phyloP scores from a whole-genome alignment of 2,329 filamentous ascomycete genomes.

The Aspergillus proliferans region DNA sequence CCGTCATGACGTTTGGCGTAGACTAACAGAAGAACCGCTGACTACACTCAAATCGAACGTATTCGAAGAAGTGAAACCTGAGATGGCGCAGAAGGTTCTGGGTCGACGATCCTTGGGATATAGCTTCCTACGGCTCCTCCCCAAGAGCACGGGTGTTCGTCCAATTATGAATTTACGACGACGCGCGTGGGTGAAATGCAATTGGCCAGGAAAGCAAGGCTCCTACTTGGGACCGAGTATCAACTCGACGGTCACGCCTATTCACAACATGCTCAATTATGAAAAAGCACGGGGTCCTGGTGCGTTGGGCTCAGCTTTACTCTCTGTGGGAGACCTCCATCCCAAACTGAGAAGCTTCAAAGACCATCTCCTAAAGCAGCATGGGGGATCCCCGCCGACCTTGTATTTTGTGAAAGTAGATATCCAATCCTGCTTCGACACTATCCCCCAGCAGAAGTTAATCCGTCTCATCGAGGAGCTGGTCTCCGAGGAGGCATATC shows the following conservation, averaged over 20 bases:
- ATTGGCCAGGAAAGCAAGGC: constrained; percentile 47
- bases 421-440: constrained; percentile 89
- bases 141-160: constrained; percentile 69
- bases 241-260: constrained; percentile 64
- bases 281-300: constrained; percentile 60
- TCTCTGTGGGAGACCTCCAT: constrained; percentile 77
- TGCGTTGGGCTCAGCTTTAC: constrained; percentile 70
- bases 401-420: constrained; percentile 91
- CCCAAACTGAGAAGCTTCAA: constrained; percentile 66
- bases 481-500: constrained; percentile 58
- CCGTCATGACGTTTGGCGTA: constrained; percentile 84
- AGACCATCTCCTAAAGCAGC: constrained; percentile 11
- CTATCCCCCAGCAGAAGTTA: constrained; percentile 75
- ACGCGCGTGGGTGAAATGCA: constrained; percentile 46
- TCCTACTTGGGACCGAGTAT: constrained; percentile 55
- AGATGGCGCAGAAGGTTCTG: constrained; percentile 53
- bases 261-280: constrained; percentile 69
- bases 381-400: constrained; percentile 31
- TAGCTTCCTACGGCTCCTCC: constrained; percentile 72
- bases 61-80: constrained; percentile 68
- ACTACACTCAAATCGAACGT: constrained; percentile 60
- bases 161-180: constrained; percentile 82
- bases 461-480: constrained; percentile 57
- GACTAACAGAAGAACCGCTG: constrained; percentile 67
- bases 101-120: constrained; percentile 63